Conservation (phyloP, 805 yeast species). For the Saccharomyces eubayanus region DNA sequence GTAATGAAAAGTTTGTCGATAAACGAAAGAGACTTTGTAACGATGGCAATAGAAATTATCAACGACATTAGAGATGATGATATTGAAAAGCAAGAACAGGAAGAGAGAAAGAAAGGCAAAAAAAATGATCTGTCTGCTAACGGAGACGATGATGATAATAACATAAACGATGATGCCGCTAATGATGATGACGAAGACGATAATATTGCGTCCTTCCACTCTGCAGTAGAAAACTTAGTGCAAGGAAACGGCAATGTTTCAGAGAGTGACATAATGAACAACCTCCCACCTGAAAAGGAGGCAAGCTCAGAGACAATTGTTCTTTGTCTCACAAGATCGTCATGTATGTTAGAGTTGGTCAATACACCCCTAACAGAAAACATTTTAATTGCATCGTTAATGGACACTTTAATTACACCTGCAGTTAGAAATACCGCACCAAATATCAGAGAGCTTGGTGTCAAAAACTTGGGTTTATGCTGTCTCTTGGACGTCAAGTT, state of each 20-base stretch:
- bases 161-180: slow-evolving; percentile 16
- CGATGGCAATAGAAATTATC: slow-evolving; percentile 76
- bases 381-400: slow-evolving; percentile 55
- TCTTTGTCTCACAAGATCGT: slow-evolving; percentile 61
- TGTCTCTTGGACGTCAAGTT: slow-evolving; percentile 59
- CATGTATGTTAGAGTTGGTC: slow-evolving; percentile 58
- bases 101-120: slow-evolving; percentile 12
- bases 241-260: slow-evolving; percentile 17
- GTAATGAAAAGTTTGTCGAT: slow-evolving; percentile 65
- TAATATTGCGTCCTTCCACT: slow-evolving; percentile 38
- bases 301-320: slow-evolving; percentile 38
- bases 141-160: slow-evolving; percentile 15
- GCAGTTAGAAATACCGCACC: slow-evolving; percentile 56
- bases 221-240: slow-evolving; percentile 36
- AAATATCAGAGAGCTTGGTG: slow-evolving; percentile 54
- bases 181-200: slow-evolving; percentile 30
- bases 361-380: slow-evolving; percentile 59
- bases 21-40: slow-evolving; percentile 75
- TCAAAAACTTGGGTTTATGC: slow-evolving; percentile 70
- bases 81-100: slow-evolving; percentile 32
- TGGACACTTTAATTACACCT: slow-evolving; percentile 71
- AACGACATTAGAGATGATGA: slow-evolving; percentile 73
- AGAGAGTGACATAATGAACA: slow-evolving; percentile 12
- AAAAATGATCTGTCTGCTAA: slow-evolving; percentile 11
- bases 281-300: slow-evolving; percentile 28